Base-by-base conservation (phyloP, 1,284 basidiomycete species). In the Pholiota adiposa region DNA sequence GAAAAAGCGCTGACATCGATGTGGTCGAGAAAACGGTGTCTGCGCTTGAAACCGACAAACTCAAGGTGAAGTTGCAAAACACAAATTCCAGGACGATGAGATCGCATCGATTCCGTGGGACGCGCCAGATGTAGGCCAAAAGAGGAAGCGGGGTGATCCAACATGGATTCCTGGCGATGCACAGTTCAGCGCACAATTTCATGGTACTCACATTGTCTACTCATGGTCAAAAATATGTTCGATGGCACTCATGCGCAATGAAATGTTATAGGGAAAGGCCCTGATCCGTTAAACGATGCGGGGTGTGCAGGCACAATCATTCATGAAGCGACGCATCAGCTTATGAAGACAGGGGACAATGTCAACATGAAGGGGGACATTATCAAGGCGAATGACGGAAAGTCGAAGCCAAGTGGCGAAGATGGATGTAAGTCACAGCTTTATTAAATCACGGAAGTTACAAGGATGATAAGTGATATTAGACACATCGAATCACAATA, bases 401-500 rank as follows among this genome's bases (percentile, higher is more conserved):
- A 9, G 19, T 41, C 40, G 3, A 31, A 31, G 29, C 11, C 27
- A n/a, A 18, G n/a, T 33, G 46, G 46, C 27, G 7, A 25, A 3
- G 29, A 12, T 49, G 46, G 46, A 29, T 49, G 46, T 49, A 49
- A n/a, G 46, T 49, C 3, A n/a, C 4, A 31, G n/a, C n/a, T n/a
- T n/a, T 31, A 31, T 31, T 31, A 11, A 5, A 5, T 31, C 11
- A 31, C 4, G 11, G 29, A 31, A 11, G 29, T 31, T 11, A 5
- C 11, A 11, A 11, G 11, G 29, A 31, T 11, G 4, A 11, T 5
- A 31, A 5, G 4, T 31, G 29, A 4, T 31, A 31, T n/a, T 38
- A 57, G 55, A 57, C 46, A 57, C 55, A 19, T 44, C 31, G 7
- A 34, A 29, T 33, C 27, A 9, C 12, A 51, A 56, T 34, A 49